Conservation (phyloP, 306 rosid species). For the Hippophae rhamnoides region DNA sequence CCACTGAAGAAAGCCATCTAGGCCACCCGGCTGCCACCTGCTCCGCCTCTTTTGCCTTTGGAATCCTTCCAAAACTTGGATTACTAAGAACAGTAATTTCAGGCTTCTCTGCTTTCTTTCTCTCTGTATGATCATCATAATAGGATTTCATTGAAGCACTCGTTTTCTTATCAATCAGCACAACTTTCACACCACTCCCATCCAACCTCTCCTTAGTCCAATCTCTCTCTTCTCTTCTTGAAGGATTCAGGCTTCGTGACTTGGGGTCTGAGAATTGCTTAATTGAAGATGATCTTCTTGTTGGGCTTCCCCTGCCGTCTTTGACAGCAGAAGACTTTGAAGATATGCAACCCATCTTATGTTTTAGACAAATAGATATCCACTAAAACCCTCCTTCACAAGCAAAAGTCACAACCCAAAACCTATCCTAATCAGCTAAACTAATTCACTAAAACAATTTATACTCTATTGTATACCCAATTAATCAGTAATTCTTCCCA, state of each 20-base stretch:
- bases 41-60: conserved; percentile 57
- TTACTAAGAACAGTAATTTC: conserved; percentile 26
- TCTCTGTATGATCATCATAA: conserved; percentile 33
- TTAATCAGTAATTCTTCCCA: conserved; percentile 3
- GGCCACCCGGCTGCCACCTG: conserved; percentile 99
- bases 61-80: conserved; percentile 51
- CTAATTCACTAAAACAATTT: conserved; percentile 3
- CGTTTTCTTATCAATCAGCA: conserved; percentile 41
- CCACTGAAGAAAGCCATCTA: conserved; percentile 76
- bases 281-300: conserved; percentile 28
- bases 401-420: conserved; percentile 17
- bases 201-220: conserved; percentile 31
- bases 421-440: too few species aligned
- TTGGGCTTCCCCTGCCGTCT: conserved; percentile 48
- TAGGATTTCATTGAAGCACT: conserved; percentile 33
- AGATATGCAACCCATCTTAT: conserved; percentile 60
- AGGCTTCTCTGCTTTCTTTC: conserved; percentile 35
- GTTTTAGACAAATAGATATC: too few species aligned
- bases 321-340: conserved; percentile 57
- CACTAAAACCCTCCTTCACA: conserved; percentile 11
- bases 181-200: conserved; percentile 29
- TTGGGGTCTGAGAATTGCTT: conserved; percentile 27
- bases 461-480: conserved; percentile 24
- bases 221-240: conserved; percentile 45
- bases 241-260: conserved; percentile 41